Evolutionary conservation across 495 filamentous ascomycete species (phyloP).

Genomic region (Penicillium steckii): DNA sequence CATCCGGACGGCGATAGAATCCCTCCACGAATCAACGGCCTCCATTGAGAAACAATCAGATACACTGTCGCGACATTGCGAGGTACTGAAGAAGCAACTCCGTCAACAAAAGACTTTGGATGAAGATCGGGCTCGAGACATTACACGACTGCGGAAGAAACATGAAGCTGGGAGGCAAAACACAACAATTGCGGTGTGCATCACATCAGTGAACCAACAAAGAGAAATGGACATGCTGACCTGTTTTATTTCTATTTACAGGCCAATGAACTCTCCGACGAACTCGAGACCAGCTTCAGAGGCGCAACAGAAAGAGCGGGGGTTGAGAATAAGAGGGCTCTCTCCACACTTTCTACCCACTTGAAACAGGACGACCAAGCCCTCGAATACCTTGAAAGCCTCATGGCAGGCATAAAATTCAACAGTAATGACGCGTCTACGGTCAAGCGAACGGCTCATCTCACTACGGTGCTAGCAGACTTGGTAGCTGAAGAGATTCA

Average conservation of each 20-base stretch:
- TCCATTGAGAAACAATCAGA: slow-evolving; percentile 36
- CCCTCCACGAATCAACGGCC: slow-evolving; percentile 36
- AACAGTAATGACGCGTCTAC: slow-evolving; percentile 29
- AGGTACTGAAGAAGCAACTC: slow-evolving; percentile 27
- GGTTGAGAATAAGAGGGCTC: slow-evolving; percentile 34
- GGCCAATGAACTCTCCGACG: slow-evolving; percentile 34
- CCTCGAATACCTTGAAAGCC: slow-evolving; percentile 28
- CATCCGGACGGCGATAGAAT: slow-evolving; percentile 36
- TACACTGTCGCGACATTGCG: slow-evolving; percentile 30
- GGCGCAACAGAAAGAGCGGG: slow-evolving; percentile 32
- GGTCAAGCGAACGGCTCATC: slow-evolving; percentile 25
- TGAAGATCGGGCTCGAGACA: slow-evolving; percentile 23
- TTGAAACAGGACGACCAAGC: slow-evolving; percentile 42
- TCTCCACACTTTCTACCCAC: slow-evolving; percentile 31
- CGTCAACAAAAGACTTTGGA: slow-evolving; percentile 23
- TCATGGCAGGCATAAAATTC: slow-evolving; percentile 28
- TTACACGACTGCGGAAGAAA: slow-evolving; percentile 34
- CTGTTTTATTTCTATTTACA: too few relatives aligned
- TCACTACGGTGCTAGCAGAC: slow-evolving; percentile 30
- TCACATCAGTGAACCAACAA: slow-evolving; percentile 17
- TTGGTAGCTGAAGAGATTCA: slow-evolving; percentile 40
- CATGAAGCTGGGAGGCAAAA: slow-evolving; percentile 39
- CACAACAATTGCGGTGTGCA: slow-evolving; percentile 24
- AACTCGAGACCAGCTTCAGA: slow-evolving; percentile 31
- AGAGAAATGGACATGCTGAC: too few relatives aligned